Percentiles rank a stretch among this genome's conserved stretches.
Conservation (phyloP, 371 early-diverging fungal species). For the Mortierella polycephala region DNA sequence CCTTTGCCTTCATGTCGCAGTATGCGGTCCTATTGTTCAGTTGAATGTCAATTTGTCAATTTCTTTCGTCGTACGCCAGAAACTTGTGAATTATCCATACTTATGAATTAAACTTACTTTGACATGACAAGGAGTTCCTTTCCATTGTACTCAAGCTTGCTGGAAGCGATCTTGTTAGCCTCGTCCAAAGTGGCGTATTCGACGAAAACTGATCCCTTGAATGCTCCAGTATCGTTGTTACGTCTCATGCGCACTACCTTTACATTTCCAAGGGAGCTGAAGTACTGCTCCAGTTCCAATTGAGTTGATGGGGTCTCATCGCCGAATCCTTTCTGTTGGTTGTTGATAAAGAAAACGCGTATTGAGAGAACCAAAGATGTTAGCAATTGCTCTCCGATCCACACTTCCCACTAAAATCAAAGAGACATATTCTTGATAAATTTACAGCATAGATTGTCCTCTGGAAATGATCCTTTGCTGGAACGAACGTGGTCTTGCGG, state of each 20-base stretch:
- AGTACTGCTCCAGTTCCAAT: conserved; percentile 69
- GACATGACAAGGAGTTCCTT: conserved; percentile 61
- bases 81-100: too few species aligned
- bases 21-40: conserved; percentile 30
- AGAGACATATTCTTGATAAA: not conserved
- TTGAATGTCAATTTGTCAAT: not conserved
- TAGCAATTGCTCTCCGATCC: not conserved
- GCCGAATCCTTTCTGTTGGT: conserved; percentile 67
- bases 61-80: too few species aligned
- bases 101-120: conserved; percentile 45
- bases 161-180: conserved; percentile 63
- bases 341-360: not conserved
- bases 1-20: conserved; percentile 54
- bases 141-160: conserved; percentile 63
- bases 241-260: conserved; percentile 73
- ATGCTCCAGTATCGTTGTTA: conserved; percentile 57
- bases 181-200: conserved; percentile 66
- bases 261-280: conserved; percentile 62
- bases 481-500: conserved; percentile 63
- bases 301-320: conserved; percentile 63
- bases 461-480: conserved; percentile 57
- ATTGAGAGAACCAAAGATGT: not conserved
- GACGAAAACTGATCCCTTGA: conserved; percentile 74
- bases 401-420: not conserved
- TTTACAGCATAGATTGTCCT: conserved; percentile 72